Conservation (phyloP, 495 filamentous ascomycete species). For the Jackrogersella minutella region DNA sequence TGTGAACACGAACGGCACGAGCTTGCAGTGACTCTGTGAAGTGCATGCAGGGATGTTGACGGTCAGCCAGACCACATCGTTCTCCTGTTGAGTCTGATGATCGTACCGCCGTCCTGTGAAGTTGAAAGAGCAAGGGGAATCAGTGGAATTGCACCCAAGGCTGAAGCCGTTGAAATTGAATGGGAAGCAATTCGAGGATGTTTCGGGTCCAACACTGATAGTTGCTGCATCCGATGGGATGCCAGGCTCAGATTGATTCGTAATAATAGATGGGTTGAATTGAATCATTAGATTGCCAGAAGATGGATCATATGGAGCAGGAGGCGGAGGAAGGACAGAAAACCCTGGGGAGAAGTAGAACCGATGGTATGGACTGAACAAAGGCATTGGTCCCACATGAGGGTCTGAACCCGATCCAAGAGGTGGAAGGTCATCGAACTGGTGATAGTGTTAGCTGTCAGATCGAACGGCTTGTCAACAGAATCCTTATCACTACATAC, state of each 20-base stretch:
- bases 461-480: background rate
- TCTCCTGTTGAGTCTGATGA: constrained; percentile 14
- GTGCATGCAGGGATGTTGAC: constrained; percentile 49
- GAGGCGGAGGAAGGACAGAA: constrained; percentile 40
- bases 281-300: constrained; percentile 51
- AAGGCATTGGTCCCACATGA: constrained; percentile 36
- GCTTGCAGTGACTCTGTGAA: constrained; percentile 41
- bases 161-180: constrained; percentile 52
- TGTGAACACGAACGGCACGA: constrained; percentile 45
- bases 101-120: constrained; percentile 49
- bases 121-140: constrained; percentile 48
- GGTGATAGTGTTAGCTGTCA: constrained; percentile 13
- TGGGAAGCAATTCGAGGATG: constrained; percentile 48
- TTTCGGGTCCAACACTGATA: constrained; percentile 48
- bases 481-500: constrained; percentile 32
- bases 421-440: constrained; percentile 55
- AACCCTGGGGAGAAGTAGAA: constrained; percentile 54
- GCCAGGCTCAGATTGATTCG: constrained; percentile 30
- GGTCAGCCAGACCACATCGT: constrained; percentile 30
- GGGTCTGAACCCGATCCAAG: constrained; percentile 35
- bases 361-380: constrained; percentile 53
- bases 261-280: constrained; percentile 44
- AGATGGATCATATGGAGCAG: constrained; percentile 44
- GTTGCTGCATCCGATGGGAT: constrained; percentile 37
- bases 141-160: constrained; percentile 52